phyloP scores from a whole-genome alignment of 1,139 yeast genomes.

The Geotrichum aggregatum region DNA sequence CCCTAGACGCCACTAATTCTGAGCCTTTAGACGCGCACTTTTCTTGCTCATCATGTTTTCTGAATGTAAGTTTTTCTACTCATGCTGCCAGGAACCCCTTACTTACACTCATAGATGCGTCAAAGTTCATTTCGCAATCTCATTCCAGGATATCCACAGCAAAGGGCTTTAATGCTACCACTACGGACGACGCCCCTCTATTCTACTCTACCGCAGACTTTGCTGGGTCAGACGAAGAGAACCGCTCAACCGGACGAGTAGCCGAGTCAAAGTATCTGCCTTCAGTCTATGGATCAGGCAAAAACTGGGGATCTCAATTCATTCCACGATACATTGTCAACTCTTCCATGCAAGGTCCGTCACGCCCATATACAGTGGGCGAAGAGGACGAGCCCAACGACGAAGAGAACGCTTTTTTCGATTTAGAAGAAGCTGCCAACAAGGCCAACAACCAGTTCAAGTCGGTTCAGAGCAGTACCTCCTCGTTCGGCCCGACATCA shows the following conservation, averaged over 20 bases:
- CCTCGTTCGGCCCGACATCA: constrained; percentile 11
- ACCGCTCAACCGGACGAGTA: constrained; percentile 13
- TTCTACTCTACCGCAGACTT: constrained; percentile 34
- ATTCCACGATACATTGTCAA: constrained; percentile 21
- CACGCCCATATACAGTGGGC: constrained; percentile 7
- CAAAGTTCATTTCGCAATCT: constrained; percentile 40
- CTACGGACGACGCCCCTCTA: constrained; percentile 32
- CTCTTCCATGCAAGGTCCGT: constrained; percentile 3
- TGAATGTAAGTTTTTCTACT: constrained; percentile 29
- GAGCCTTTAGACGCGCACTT: too few species aligned
- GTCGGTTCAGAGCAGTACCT: constrained; percentile 14
- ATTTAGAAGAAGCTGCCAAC: constrained; percentile 17
- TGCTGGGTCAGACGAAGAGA: constrained; percentile 27
- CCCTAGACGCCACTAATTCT: too few species aligned
- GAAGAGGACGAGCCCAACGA: constrained; percentile 20
- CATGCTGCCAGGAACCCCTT: constrained; percentile 14
- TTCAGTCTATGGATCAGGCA: constrained; percentile 25
- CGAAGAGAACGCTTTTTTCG: constrained; percentile 17
- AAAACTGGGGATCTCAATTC: constrained; percentile 29
- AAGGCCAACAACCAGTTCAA: constrained; percentile 5
- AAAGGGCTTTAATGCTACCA: constrained; percentile 10
- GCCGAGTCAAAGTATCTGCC: constrained; percentile 13
- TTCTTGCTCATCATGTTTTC: constrained; percentile 33
- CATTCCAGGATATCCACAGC: constrained; percentile 31
- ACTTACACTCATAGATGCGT: constrained; percentile 35